Evolutionary conservation across 108 stramenopile genomes (phyloP), one percentile per base, ranked within the genome.

Genomic region (Schizochytrium sp.): DNA sequence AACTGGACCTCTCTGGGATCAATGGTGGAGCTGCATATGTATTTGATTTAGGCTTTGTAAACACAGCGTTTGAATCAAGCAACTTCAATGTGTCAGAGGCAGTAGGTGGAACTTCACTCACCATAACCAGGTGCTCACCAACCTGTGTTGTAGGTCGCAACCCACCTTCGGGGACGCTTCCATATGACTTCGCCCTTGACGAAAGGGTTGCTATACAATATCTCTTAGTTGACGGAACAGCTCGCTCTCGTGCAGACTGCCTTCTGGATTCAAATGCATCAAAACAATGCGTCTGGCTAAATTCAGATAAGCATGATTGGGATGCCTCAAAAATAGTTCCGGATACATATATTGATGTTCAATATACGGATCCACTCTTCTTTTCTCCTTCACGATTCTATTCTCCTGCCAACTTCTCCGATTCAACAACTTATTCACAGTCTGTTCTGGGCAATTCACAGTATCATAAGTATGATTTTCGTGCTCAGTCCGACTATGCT

Each of bases 11-110:
- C 4, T 61, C 58, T 41, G 42, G 60, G 28, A 46, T 45, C 60
- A 88, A 88, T 47, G 61, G 55, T 4, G 88, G 88, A 46, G 61
- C 60, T 4, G 88, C 42, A 7, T 19, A 49, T 12, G 40, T 57
- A 41, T 88, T 88, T 19, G 88, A 88, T 46, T 47, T 88, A 4
- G 88, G 88, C 17, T 57, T 88, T 10, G 8, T 61, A 19, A 88
- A 88, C 88, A 15, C 47, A 4, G 13, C 17, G 12, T 57, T 88
- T 44, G 60, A 47, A 38, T 40, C 19, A 2, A 10, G n/a, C 10
- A 53, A 28, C 45, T 83, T 55, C 40, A 55, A 47, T 40, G 76
- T 7, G 10, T 55, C 53, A 8, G 76, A 83, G n/a, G 76, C 50
- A 10, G 76, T 10, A 10, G 76, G 76, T 56, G 40, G 17, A 5